A percentile compares a stretch with the other conserved stretches of the same genome.
These are phyloP conservation scores for Sugiyamaella pinicola DNA, from an alignment of 1,139 yeast species.

Conservation along the genomic window DNA sequence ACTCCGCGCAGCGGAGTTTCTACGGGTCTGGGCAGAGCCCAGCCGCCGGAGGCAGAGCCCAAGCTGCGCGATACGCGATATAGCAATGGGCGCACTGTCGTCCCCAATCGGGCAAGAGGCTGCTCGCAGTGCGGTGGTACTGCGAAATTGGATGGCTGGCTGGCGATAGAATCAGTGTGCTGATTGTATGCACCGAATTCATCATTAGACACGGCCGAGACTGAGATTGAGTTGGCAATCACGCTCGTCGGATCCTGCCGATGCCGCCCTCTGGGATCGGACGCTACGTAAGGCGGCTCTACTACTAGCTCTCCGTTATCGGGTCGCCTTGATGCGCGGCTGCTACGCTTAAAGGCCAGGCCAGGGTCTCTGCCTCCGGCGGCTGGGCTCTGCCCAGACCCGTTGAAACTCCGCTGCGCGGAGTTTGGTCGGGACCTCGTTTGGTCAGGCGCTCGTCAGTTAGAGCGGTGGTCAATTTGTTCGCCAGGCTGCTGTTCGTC, in stretches of 20 bases:
- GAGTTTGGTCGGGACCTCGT: no score
- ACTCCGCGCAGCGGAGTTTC: not conserved
- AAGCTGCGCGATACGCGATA: not conserved
- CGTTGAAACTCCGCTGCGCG: not conserved
- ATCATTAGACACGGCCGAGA: not conserved
- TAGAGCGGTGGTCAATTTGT: no score
- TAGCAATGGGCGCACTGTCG: not conserved
- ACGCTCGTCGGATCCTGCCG: not conserved
- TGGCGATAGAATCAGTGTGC: not conserved
- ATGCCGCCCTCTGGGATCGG: slow-evolving; percentile 7
- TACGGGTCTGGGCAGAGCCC: not conserved
- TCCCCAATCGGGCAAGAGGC: slow-evolving; percentile 15
- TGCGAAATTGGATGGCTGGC: slow-evolving; percentile 15
- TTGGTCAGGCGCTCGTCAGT: no score
- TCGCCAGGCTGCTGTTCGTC: no score
- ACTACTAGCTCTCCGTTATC: not conserved
- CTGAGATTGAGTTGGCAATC: slow-evolving; percentile 8
- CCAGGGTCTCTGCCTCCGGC: not conserved
- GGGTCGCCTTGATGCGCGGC: not conserved
- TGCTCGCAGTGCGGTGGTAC: not conserved
- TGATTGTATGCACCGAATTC: slow-evolving; percentile 14
- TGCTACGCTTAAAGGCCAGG: no score
- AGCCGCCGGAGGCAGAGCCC: not conserved
- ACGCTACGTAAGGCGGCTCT: not conserved
- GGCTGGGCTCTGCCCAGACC: not conserved